phyloP scores from a whole-genome alignment of 2,329 filamentous ascomycete genomes.

The Apiospora sp. region DNA sequence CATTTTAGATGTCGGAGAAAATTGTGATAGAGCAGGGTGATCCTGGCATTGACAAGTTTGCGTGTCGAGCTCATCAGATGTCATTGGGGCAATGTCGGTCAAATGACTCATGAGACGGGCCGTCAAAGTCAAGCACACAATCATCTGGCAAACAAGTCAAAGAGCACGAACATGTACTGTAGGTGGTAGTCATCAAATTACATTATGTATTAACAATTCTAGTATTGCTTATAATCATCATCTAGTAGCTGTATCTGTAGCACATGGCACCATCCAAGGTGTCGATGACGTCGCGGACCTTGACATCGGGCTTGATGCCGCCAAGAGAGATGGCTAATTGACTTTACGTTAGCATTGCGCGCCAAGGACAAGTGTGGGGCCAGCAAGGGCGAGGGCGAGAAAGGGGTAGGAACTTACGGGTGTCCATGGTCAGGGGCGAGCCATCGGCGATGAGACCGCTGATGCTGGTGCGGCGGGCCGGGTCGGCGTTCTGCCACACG shows the following conservation, averaged over 20 bases:
- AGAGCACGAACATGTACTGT: not conserved
- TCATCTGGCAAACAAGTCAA: not conserved
- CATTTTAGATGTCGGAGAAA: not conserved
- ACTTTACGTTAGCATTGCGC: conserved; percentile 18
- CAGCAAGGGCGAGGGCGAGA: not conserved
- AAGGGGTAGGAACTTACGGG: not conserved
- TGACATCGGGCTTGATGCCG: conserved; percentile 25
- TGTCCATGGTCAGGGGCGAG: conserved; percentile 25
- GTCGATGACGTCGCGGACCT: conserved; percentile 21
- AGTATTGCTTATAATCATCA: not conserved
- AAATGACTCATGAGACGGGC: not conserved
- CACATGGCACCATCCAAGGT: conserved; percentile 24
- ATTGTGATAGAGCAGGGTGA: not conserved
- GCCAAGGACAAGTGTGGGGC: conserved; percentile 17
- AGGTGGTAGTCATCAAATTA: not conserved
- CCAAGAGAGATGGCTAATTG: conserved; percentile 13
- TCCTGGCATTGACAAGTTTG: too few relatives aligned
- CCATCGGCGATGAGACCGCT: conserved; percentile 23
- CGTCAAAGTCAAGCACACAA: not conserved
- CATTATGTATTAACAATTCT: conserved; percentile 8
- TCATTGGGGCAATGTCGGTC: not conserved
- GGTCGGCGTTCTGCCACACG: conserved; percentile 35
- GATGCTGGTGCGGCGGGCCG: conserved; percentile 38
- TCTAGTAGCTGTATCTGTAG: conserved; percentile 27
- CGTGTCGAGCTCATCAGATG: not conserved